Conservation (phyloP, 2,329 filamentous ascomycete species). For the Penicillium digitatum region DNA sequence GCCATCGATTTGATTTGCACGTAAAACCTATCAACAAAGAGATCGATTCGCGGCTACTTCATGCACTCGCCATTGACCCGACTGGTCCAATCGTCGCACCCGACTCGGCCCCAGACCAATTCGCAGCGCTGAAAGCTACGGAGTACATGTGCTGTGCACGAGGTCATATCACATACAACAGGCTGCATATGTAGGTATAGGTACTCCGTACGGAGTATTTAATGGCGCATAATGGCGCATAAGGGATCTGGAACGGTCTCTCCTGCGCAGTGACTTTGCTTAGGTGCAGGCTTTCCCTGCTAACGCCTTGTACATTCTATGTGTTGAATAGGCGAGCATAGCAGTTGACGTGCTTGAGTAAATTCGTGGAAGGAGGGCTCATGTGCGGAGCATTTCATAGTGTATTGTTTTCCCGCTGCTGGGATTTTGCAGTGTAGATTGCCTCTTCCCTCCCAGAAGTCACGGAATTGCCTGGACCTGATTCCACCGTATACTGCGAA, state of each 20-base stretch:
- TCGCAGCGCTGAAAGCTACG: constrained; percentile 4
- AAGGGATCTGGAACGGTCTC: constrained; percentile 8
- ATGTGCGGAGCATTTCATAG: too few species aligned
- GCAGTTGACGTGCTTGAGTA: not conserved
- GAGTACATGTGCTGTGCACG: not conserved
- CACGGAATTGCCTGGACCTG: not conserved
- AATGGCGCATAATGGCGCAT: constrained; percentile 10
- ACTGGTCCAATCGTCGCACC: constrained; percentile 20
- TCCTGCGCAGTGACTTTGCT: constrained; percentile 1
- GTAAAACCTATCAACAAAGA: not conserved
- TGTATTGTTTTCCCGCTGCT: not conserved
- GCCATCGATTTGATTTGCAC: not conserved
- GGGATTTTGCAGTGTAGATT: constrained; percentile 11
- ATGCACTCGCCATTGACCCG: constrained; percentile 10
- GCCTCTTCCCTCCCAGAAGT: constrained; percentile 5
- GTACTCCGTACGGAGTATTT: not conserved
- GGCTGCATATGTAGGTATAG: not conserved
- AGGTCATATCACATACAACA: not conserved
- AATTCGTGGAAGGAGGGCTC: constrained; percentile 3
- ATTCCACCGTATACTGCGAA: not conserved
- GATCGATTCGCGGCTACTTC: not conserved
- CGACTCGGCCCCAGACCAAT: constrained; percentile 15
- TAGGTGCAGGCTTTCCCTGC: constrained; percentile 1
- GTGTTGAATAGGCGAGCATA: not conserved
- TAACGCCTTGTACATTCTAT: not conserved